These are phyloP conservation scores for Lactifluus hygrophoroides DNA, from an alignment of 768 basidiomycete genomes.

Conservation along the genomic window DNA sequence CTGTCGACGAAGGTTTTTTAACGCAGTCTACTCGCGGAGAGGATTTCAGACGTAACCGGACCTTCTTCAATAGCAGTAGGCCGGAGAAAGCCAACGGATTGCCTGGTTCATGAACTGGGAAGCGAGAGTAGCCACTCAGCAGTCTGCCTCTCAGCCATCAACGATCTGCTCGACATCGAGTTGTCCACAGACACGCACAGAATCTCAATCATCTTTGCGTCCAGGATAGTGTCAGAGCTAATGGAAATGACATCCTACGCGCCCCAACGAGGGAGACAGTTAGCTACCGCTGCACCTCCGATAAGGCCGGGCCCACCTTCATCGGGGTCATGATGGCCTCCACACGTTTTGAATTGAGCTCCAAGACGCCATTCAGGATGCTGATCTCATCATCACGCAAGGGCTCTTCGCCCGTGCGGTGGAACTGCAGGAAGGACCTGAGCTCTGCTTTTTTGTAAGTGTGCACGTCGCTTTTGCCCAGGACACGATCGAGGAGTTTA, in stretches of 20 bases:
- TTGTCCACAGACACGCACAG: slow-evolving; percentile 41
- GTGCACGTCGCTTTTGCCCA: slow-evolving; percentile 64
- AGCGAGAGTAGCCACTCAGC: slow-evolving; percentile 82
- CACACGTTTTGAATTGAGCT: slow-evolving; percentile 66
- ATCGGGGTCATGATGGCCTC: slow-evolving; percentile 49
- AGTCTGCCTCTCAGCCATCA: slow-evolving; percentile 34
- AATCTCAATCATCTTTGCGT: slow-evolving; percentile 68
- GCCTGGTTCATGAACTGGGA: slow-evolving; percentile 75
- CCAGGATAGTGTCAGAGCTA: slow-evolving; percentile 65
- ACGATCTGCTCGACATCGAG: not conserved
- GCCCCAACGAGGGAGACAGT: not conserved
- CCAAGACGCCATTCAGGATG: slow-evolving; percentile 72
- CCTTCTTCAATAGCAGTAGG: slow-evolving; percentile 77
- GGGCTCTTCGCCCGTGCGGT: slow-evolving; percentile 68
- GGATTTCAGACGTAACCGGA: slow-evolving; percentile 20
- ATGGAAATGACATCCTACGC: slow-evolving; percentile 74
- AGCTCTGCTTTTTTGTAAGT: slow-evolving; percentile 74
- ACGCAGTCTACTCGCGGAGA: not conserved
- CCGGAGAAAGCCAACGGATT: slow-evolving; percentile 68
- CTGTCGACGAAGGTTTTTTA: slow-evolving; percentile 30
- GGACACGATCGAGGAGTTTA: slow-evolving; percentile 67
- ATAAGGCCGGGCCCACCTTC: slow-evolving; percentile 27
- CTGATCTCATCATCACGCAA: slow-evolving; percentile 75
- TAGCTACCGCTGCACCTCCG: not conserved
- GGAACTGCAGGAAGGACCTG: slow-evolving; percentile 63